A percentile compares a stretch with the other conserved stretches of the same genome.
These are phyloP conservation scores for Plectosphaerella cucumerina DNA, from an alignment of 2,329 filamentous ascomycete genomes.

Conservation along the genomic window DNA sequence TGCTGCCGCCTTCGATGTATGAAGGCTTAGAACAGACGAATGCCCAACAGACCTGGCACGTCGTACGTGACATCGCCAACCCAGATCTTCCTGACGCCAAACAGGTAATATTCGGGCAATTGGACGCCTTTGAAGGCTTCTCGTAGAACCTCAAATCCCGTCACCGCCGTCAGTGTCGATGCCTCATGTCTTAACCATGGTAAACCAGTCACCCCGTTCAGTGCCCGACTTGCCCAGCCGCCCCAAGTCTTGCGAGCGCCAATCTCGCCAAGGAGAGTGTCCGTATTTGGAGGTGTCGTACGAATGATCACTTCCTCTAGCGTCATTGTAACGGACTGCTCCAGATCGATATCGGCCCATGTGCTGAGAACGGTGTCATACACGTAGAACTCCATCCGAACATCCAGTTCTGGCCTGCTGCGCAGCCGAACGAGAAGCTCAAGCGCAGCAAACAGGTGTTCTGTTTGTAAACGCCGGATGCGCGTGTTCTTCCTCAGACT, in stretches of 20 bases:
- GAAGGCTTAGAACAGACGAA: too few species aligned
- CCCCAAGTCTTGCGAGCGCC: neutral
- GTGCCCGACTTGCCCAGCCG: neutral
- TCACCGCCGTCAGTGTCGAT: neutral
- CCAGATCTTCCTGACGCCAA: neutral
- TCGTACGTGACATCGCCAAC: neutral
- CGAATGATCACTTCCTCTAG: neutral
- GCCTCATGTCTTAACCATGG: neutral
- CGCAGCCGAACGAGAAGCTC: neutral
- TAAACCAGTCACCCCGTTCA: neutral
- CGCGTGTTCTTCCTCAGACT: too few species aligned
- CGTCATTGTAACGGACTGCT: neutral
- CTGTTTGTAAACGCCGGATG: rapidly evolving
- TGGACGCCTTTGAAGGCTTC: too few species aligned
- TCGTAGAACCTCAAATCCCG: too few species aligned
- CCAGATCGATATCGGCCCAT: neutral
- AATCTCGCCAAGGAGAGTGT: neutral
- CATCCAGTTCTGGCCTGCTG: neutral
- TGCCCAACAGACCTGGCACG: too few species aligned
- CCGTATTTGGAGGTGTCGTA: neutral
- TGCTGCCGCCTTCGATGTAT: too few species aligned
- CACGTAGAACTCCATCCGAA: neutral
- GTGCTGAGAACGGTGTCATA: neutral
- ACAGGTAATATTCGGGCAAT: too few species aligned
- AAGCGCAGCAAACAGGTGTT: neutral